Conservation (phyloP, 2,329 filamentous ascomycete genomes). For the Hysterium pulicare region DNA sequence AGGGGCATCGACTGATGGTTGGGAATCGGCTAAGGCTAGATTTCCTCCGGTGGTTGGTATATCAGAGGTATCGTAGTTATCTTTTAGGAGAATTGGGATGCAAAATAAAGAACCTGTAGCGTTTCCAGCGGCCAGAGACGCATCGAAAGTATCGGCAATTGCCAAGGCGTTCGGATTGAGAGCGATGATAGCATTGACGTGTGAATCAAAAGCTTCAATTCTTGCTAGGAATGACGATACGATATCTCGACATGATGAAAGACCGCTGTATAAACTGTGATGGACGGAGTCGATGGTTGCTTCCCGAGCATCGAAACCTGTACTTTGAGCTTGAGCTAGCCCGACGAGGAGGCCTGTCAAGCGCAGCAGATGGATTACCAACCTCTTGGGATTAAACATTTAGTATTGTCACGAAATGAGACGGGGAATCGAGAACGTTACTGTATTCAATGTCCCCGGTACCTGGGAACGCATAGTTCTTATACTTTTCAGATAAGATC, state of each 20-base stretch:
- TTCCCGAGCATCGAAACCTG: slow-evolving; percentile 53
- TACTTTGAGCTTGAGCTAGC: slow-evolving; percentile 17
- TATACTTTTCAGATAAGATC: too few species aligned
- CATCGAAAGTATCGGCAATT: slow-evolving; percentile 52
- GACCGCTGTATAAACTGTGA: slow-evolving; percentile 51
- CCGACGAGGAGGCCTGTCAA: too few species aligned
- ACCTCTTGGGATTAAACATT: too few species aligned
- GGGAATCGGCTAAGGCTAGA: slow-evolving; percentile 47
- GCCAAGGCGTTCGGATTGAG: slow-evolving; percentile 50
- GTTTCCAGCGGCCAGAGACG: slow-evolving; percentile 46
- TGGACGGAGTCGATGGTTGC: slow-evolving; percentile 59
- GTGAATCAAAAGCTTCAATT: slow-evolving; percentile 55
- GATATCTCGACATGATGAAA: slow-evolving; percentile 54
- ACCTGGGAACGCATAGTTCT: too few species aligned
- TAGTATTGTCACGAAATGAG: too few species aligned
- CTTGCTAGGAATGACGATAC: slow-evolving; percentile 55
- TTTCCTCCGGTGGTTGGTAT: slow-evolving; percentile 59
- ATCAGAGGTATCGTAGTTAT: slow-evolving; percentile 58
- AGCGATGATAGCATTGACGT: slow-evolving; percentile 56
- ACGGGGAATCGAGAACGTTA: too few species aligned
- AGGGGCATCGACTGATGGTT: slow-evolving; percentile 49
- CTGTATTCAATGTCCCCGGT: too few species aligned
- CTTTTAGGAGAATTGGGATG: slow-evolving; percentile 61
- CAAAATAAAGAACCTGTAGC: slow-evolving; percentile 55
- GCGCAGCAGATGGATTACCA: too few species aligned